Percentiles rank a stretch among this genome's conserved stretches.
These are phyloP conservation scores for Pseudogymnoascus sp. DNA, from an alignment of 2,329 filamentous ascomycete genomes.

Conservation along the genomic window DNA sequence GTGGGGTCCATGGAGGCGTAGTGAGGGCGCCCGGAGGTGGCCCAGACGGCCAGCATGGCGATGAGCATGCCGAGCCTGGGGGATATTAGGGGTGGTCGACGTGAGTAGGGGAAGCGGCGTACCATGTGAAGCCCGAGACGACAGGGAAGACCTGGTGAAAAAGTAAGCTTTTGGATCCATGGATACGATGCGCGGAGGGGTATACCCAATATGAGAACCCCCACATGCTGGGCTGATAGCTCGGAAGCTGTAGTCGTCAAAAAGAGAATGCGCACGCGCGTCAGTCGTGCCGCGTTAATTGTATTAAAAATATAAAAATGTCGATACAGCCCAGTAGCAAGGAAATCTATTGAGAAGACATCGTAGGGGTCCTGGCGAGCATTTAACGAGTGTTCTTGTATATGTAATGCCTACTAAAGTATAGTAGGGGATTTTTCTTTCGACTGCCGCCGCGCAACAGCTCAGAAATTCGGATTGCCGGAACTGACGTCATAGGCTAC, in stretches of 20 bases:
- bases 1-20: slow-evolving; percentile 51
- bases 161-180: slow-evolving; percentile 1
- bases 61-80: slow-evolving; percentile 56
- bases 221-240: slow-evolving; percentile 22
- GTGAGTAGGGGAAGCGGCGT: slow-evolving; percentile 13
- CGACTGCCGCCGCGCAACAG: no score
- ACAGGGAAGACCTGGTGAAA: slow-evolving; percentile 52
- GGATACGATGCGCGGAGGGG: slow-evolving; percentile 14
- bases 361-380: no score
- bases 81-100: slow-evolving; percentile 14
- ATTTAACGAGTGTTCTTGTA: no score
- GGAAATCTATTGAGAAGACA: no score
- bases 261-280: background rate
- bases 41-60: slow-evolving; percentile 63
- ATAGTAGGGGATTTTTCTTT: no score
- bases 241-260: background rate
- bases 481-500: no score
- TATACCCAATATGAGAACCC: slow-evolving; percentile 36
- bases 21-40: slow-evolving; percentile 41
- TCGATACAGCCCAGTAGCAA: no score
- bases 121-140: slow-evolving; percentile 48
- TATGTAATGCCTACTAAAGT: no score
- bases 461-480: no score
- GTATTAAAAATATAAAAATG: background rate
- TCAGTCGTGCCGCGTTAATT: background rate